phyloP scores from a whole-genome alignment of 2,329 filamentous ascomycete species.

The Talaromyces sp. region DNA sequence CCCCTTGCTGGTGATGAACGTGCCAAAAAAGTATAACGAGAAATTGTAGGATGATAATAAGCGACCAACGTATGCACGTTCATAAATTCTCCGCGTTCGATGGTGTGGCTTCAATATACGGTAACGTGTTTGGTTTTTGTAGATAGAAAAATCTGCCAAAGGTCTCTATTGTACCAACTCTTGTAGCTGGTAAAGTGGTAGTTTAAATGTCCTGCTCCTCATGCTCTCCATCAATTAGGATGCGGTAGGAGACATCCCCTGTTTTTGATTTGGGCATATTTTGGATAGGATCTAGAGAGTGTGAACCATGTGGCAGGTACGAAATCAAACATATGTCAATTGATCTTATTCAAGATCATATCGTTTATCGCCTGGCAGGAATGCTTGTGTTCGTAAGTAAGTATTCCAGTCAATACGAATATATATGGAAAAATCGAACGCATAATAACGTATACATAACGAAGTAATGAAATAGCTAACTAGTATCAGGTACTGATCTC shows the following conservation, averaged over 20 bases:
- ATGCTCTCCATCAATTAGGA: neutral
- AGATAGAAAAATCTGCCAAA: neutral
- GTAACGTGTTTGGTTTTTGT: neutral
- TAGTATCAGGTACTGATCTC: too few relatives aligned
- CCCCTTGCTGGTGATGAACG: neutral
- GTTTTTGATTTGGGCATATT: neutral
- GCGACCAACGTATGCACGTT: neutral
- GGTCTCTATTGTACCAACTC: constrained; percentile 2
- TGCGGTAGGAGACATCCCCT: neutral
- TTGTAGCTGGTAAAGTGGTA: neutral
- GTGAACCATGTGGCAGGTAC: neutral
- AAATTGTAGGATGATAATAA: neutral
- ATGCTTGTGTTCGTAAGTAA: too few relatives aligned
- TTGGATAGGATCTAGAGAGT: neutral
- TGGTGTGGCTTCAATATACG: neutral
- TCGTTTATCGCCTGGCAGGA: too few relatives aligned
- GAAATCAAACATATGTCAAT: too few relatives aligned
- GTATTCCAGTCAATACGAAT: too few relatives aligned
- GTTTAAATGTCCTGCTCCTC: constrained; percentile 2
- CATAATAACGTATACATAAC: too few relatives aligned
- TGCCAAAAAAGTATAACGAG: neutral
- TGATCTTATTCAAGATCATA: too few relatives aligned
- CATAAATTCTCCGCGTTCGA: neutral
- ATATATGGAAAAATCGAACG: too few relatives aligned
- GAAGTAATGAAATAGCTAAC: too few relatives aligned